Evolutionary conservation across 106 monocot genomes (phyloP).

Genomic region (Dactylorhiza incarnata): DNA sequence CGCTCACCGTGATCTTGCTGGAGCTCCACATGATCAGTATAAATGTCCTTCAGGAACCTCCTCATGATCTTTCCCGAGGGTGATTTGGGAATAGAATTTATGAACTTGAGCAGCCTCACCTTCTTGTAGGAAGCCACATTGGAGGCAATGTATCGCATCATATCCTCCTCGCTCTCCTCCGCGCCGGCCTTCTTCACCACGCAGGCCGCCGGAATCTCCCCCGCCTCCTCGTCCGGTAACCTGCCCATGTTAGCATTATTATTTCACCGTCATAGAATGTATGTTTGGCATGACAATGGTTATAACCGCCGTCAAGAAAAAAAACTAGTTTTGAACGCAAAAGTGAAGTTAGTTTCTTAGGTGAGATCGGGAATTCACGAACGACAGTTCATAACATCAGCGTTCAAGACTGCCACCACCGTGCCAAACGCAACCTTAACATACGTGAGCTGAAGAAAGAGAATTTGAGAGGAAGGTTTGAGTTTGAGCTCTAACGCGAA

Average conservation of each 20-base stretch:
- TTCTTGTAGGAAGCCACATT: conserved; percentile 88
- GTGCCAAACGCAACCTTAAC: no score
- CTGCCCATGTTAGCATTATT: conserved; percentile 18
- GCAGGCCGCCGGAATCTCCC: conserved; percentile 79
- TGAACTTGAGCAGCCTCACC: conserved; percentile 47
- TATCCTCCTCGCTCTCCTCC: conserved; percentile 50
- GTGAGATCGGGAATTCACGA: no score
- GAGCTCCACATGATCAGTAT: no score
- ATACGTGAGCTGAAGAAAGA: no score
- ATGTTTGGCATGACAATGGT: no score
- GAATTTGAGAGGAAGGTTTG: no score
- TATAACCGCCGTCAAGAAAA: background rate
- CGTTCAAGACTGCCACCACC: no score
- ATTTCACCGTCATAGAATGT: background rate
- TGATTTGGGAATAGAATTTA: conserved; percentile 76
- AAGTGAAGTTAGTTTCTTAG: no score
- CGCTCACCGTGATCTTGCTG: no score
- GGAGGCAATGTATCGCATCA: conserved; percentile 50
- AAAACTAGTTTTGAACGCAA: background rate
- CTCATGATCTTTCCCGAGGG: conserved; percentile 82
- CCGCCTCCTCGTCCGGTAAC: conserved; percentile 74
- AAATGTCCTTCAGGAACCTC: conserved; percentile 50
- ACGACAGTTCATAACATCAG: no score
- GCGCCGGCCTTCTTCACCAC: conserved; percentile 46
- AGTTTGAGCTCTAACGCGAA: conserved; percentile 36